Conservation (phyloP, 257 asterid species). For the Phtheirospermum japonicum region DNA sequence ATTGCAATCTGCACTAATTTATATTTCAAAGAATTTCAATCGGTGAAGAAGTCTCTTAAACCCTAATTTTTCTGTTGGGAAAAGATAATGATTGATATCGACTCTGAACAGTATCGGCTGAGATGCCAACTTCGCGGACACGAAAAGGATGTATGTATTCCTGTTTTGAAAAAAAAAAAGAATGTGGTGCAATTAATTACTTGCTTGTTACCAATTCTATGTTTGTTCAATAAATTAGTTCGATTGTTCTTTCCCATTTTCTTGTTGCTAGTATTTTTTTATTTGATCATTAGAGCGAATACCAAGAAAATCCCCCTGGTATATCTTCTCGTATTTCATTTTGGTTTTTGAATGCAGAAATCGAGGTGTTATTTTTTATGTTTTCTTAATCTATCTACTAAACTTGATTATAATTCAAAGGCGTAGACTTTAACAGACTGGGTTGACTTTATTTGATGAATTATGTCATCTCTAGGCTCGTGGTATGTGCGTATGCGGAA, state of each 20-base stretch:
- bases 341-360: neutral
- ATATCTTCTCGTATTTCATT: neutral
- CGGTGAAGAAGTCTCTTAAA: conserved; percentile 21
- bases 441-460: neutral
- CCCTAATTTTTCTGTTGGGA: conserved; percentile 9
- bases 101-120: conserved; percentile 61
- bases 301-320: neutral
- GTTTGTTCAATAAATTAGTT: neutral
- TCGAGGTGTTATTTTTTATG: neutral
- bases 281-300: conserved; percentile 1
- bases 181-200: conserved; percentile 1
- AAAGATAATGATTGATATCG: conserved; percentile 61
- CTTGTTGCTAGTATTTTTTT: neutral
- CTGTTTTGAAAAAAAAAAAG: no score
- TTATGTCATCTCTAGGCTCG: conserved; percentile 59
- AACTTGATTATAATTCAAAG: conserved; percentile 16
- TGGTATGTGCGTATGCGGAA: conserved; percentile 82
- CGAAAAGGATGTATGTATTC: conserved; percentile 78
- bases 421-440: conserved; percentile 5
- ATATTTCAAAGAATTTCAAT: neutral
- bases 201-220: no score
- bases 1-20: conserved; percentile 2
- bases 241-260: neutral
- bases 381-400: conserved; percentile 14
- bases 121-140: conserved; percentile 87